Conservation (phyloP, 345 rosid species). For the Gossypium rotundifolium region DNA sequence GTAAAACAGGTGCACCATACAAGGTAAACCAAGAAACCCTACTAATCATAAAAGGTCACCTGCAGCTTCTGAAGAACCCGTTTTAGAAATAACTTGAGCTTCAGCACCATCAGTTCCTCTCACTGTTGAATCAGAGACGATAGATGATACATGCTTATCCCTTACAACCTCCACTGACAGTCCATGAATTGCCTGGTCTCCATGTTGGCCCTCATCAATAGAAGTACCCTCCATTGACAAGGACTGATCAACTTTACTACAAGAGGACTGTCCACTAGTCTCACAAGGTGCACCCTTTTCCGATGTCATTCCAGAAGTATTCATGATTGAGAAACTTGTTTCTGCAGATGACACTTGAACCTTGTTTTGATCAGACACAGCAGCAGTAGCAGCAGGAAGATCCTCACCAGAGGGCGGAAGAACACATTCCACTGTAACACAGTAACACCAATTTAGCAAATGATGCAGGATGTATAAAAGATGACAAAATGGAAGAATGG, state of each 20-base stretch:
- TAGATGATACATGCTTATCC: slow-evolving; percentile 19
- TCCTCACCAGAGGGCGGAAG: slow-evolving; percentile 15
- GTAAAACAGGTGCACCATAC: neutral
- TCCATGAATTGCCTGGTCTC: slow-evolving; percentile 19
- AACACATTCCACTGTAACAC: slow-evolving; percentile 11
- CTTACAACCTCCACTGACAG: slow-evolving; percentile 24
- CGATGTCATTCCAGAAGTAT: slow-evolving; percentile 22
- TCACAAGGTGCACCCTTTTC: slow-evolving; percentile 21
- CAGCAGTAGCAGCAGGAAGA: slow-evolving; percentile 16
- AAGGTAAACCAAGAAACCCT: neutral
- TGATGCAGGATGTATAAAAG: neutral
- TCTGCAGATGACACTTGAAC: slow-evolving; percentile 17
- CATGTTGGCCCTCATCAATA: slow-evolving; percentile 25
- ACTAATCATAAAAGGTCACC: slow-evolving; percentile 31
- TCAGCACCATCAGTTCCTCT: slow-evolving; percentile 26
- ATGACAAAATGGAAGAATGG: neutral
- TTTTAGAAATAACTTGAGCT: slow-evolving; percentile 19
- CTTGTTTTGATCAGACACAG: slow-evolving; percentile 23
- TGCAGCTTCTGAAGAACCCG: slow-evolving; percentile 23
- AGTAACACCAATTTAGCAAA: slow-evolving; percentile 12
- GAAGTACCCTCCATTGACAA: slow-evolving; percentile 20
- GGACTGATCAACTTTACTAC: slow-evolving; percentile 22
- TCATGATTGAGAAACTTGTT: slow-evolving; percentile 19
- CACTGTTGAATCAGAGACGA: slow-evolving; percentile 25
- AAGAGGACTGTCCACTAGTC: slow-evolving; percentile 19